A percentile compares a stretch with the other conserved stretches of the same genome.
Evolutionary conservation across 2,329 filamentous ascomycete species (phyloP).

Genomic region (Sclerotinia glacialis): DNA sequence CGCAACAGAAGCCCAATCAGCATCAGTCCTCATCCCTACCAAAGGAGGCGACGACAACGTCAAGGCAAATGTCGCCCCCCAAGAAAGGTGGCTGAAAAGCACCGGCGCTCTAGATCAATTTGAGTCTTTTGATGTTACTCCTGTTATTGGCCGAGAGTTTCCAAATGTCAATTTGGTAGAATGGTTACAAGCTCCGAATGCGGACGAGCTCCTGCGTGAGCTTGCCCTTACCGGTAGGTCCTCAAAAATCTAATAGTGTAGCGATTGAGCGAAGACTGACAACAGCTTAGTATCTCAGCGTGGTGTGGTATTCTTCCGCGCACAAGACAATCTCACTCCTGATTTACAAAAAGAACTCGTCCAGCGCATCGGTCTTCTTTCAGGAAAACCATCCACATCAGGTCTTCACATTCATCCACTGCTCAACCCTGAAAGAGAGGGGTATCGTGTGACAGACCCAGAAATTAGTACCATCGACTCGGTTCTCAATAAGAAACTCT

Average conservation of each 20-base stretch:
- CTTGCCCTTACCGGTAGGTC: conserved; percentile 46
- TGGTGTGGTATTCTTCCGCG: conserved; percentile 68
- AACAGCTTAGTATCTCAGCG: conserved; percentile 57
- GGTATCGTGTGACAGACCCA: conserved; percentile 46
- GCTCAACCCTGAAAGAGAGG: conserved; percentile 52
- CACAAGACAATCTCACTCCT: conserved; percentile 58
- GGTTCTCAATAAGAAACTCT: conserved; percentile 51
- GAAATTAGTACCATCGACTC: conserved; percentile 65
- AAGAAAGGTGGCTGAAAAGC: conserved; percentile 34
- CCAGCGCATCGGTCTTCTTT: conserved; percentile 55
- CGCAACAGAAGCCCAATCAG: conserved; percentile 25
- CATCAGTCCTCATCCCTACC: conserved; percentile 14
- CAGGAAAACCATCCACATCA: conserved; percentile 54
- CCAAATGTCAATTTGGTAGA: conserved; percentile 44
- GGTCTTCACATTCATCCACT: conserved; percentile 62
- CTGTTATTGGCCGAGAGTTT: conserved; percentile 49
- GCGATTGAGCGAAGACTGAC: neutral
- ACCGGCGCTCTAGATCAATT: conserved; percentile 35
- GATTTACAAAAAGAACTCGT: conserved; percentile 65
- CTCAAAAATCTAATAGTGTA: neutral
- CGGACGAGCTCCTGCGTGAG: conserved; percentile 49
- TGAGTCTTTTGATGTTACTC: conserved; percentile 44
- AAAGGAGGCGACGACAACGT: conserved; percentile 4
- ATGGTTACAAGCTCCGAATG: conserved; percentile 47
- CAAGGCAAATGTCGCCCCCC: conserved; percentile 19